phyloP scores from a whole-genome alignment of 805 yeast genomes.

The Metschnikowia borealis region DNA sequence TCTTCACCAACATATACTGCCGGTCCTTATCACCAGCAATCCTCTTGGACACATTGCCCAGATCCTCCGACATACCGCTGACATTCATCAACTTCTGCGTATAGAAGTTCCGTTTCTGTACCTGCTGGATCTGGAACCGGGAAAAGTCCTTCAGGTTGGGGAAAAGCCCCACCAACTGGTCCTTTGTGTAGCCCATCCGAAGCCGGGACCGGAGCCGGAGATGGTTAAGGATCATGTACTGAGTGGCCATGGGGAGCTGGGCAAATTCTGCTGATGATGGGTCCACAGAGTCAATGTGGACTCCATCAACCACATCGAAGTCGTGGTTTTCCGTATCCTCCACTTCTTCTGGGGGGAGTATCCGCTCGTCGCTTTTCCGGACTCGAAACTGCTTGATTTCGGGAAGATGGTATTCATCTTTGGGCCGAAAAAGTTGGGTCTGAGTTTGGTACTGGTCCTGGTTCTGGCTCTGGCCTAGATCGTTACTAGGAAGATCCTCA shows the following conservation, averaged over 20 bases:
- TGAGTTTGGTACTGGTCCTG: not conserved
- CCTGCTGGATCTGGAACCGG: constrained; percentile 88
- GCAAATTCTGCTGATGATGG: constrained; percentile 78
- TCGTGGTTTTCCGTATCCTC: constrained; percentile 42
- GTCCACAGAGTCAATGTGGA: constrained; percentile 71
- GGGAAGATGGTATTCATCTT: constrained; percentile 88
- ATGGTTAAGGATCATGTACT: constrained; percentile 82
- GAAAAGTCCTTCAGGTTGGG: constrained; percentile 89
- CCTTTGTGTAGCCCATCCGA: constrained; percentile 91
- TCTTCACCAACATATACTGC: constrained; percentile 69
- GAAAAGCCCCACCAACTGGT: constrained; percentile 77
- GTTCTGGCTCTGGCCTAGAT: no score
- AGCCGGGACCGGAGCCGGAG: constrained; percentile 79
- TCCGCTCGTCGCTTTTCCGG: constrained; percentile 59
- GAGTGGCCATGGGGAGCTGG: constrained; percentile 75
- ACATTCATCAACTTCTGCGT: constrained; percentile 84
- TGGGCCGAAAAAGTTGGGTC: constrained; percentile 38
- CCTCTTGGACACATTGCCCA: constrained; percentile 45
- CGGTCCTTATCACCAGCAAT: constrained; percentile 81
- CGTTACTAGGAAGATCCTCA: constrained; percentile 24
- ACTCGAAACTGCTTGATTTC: constrained; percentile 53
- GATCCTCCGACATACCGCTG: constrained; percentile 68
- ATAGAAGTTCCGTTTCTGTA: constrained; percentile 81
- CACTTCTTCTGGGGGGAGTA: constrained; percentile 71
- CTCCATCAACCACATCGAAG: constrained; percentile 56